These are phyloP conservation scores for Setaria viridis DNA, from an alignment of 202 grass and related monocot species.

Conservation along the genomic window DNA sequence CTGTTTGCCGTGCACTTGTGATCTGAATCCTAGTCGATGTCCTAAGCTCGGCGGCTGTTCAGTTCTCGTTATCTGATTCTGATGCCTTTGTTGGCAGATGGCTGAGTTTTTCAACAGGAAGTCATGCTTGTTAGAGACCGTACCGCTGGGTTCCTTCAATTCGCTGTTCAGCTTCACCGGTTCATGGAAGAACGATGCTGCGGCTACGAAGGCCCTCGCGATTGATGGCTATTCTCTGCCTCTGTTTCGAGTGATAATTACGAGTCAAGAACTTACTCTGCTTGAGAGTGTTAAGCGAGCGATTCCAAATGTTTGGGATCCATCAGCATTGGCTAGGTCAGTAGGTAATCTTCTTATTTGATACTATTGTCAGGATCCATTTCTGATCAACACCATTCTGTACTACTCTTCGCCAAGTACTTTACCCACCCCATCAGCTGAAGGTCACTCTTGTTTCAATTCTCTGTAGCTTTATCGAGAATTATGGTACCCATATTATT, in stretches of 20 bases:
- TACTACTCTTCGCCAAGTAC: constrained; percentile 27
- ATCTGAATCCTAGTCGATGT: constrained; percentile 25
- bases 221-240: constrained; percentile 74
- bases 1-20: neutral
- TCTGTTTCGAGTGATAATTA: constrained; percentile 67
- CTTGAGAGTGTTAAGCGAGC: constrained; percentile 65
- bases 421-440: constrained; percentile 20
- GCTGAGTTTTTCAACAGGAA: constrained; percentile 90
- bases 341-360: constrained; percentile 96
- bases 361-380: constrained; percentile 60
- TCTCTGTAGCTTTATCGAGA: constrained; percentile 89
- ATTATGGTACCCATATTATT: constrained; percentile 96
- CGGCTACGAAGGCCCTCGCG: constrained; percentile 83
- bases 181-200: constrained; percentile 77
- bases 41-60: neutral
- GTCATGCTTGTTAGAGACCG: constrained; percentile 64
- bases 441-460: constrained; percentile 40
- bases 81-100: constrained; percentile 65
- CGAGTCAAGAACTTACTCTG: constrained; percentile 54
- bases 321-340: constrained; percentile 97
- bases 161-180: constrained; percentile 95
- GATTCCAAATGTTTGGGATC: constrained; percentile 88
- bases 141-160: constrained; percentile 96
- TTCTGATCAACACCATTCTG: constrained; percentile 24
- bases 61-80: constrained; percentile 36